Evolutionary conservation across 306 rosid species (phyloP).

Genomic region (Acmispon strigosus): DNA sequence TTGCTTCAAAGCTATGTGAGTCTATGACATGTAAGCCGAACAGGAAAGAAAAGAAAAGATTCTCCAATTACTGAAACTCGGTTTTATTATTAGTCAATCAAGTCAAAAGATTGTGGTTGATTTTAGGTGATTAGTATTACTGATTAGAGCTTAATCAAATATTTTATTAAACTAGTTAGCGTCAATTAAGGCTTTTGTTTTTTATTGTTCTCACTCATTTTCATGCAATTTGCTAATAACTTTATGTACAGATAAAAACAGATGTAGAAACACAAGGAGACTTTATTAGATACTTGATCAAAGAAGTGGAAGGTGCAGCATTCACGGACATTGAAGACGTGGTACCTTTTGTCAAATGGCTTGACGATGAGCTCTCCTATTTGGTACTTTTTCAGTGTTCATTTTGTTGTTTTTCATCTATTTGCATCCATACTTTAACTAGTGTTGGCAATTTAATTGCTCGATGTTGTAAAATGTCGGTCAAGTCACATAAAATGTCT

Average conservation of each 20-base stretch:
- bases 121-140: not conserved
- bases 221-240: not conserved
- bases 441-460: too few species aligned
- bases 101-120: not conserved
- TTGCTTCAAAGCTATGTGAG: constrained; percentile 20
- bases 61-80: constrained; percentile 7
- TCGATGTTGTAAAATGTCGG: too few species aligned
- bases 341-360: constrained; percentile 97
- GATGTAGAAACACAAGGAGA: constrained; percentile 98
- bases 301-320: constrained; percentile 85
- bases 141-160: not conserved
- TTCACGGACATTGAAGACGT: constrained; percentile 78
- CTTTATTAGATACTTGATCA: constrained; percentile 77
- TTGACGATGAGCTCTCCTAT: constrained; percentile 92
- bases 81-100: not conserved
- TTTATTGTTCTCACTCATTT: not conserved
- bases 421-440: not conserved
- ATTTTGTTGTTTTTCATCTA: not conserved
- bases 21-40: not conserved
- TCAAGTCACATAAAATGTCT: too few species aligned
- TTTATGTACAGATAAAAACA: constrained; percentile 67
- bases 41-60: not conserved
- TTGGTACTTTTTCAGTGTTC: constrained; percentile 41
- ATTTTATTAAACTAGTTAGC: not conserved
- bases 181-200: not conserved